Evolutionary conservation across 306 rosid species (phyloP), one percentile per base, ranked within the genome.

Genomic region (Corylus americana): DNA sequence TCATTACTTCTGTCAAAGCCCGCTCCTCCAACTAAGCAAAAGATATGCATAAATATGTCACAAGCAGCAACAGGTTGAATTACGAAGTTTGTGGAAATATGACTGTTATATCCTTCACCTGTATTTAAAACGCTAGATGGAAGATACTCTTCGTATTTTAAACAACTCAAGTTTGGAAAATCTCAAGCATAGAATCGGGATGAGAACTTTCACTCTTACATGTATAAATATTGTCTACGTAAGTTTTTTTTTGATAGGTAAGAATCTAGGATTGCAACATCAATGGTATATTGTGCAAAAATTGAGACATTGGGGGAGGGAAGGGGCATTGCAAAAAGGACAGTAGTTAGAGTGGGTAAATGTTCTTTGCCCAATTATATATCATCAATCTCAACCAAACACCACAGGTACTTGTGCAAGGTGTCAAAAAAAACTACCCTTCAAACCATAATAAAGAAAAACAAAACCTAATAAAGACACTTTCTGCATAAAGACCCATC

Each of bases 1-100:
- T 95, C 98, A 92, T 95, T 81, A 95, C 98, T 73, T 92, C 97
- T 37, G 96, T 92, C 64, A 92, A 82, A 0, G 98, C 98, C 74
- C 94, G 90, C 54, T 95, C 98, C 57, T 95, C 98, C 97, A 95
- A 88, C 98, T 95, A 89, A 73, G 81, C 57, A 86, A 81, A 59
- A 80, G 64, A 85, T 25, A 50, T 4, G 75, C 50, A 80, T 17
- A 71, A 67, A 66, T 45, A 77, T 54, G 86, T 84, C 79, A 91
- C 6, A 74, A 75, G 25, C 74, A 74, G 61, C 64, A 72, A 59
- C 29, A 50, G 27, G 74, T 80, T 25, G 49, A 77, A 50, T 35
- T 49, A 51, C 27, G 49, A 68, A 45, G 58, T 49, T 44, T 44
- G 70, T 71, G 69, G 42, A n/a, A 39, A 18, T 67, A 67, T 67